Evolutionary conservation across 176 grass and related monocot species (phyloP).

Genomic region (Musa schizocarpa): DNA sequence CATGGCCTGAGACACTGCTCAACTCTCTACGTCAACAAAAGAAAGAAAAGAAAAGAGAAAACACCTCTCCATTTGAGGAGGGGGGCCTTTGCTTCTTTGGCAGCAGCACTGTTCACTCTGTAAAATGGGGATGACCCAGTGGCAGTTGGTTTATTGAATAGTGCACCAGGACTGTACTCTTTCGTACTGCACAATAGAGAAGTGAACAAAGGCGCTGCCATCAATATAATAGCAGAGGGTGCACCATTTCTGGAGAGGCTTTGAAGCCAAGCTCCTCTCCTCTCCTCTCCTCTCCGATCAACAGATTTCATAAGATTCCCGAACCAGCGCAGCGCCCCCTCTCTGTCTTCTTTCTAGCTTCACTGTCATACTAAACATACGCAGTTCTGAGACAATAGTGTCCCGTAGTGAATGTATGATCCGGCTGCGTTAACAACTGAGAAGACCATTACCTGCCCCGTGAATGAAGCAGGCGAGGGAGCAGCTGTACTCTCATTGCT

Average conservation of each 20-base stretch:
- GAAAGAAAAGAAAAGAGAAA: too few relatives aligned
- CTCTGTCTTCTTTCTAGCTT: not conserved
- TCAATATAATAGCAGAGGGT: not conserved
- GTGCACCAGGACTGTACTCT: not conserved
- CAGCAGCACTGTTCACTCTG: not conserved
- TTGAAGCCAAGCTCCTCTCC: not conserved
- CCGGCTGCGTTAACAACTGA: not conserved
- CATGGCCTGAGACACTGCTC: not conserved
- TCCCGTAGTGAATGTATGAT: slow-evolving; percentile 1
- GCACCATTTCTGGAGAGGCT: not conserved
- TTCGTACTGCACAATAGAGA: not conserved
- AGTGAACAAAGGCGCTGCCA: not conserved
- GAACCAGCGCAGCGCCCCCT: not conserved
- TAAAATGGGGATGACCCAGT: not conserved
- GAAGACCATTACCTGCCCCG: not conserved
- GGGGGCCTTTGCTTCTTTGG: not conserved
- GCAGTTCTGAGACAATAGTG: slow-evolving; percentile 1
- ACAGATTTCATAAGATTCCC: not conserved
- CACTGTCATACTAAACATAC: not conserved
- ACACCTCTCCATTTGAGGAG: not conserved
- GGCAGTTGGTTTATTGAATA: slow-evolving; percentile 4
- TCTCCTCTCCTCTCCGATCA: not conserved
- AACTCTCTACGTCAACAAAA: not conserved
- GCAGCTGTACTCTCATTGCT: not conserved
- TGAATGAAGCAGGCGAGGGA: not conserved